Evolutionary conservation across 169 alveolate species (phyloP).

Genomic region (Plasmodium knowlesi): DNA sequence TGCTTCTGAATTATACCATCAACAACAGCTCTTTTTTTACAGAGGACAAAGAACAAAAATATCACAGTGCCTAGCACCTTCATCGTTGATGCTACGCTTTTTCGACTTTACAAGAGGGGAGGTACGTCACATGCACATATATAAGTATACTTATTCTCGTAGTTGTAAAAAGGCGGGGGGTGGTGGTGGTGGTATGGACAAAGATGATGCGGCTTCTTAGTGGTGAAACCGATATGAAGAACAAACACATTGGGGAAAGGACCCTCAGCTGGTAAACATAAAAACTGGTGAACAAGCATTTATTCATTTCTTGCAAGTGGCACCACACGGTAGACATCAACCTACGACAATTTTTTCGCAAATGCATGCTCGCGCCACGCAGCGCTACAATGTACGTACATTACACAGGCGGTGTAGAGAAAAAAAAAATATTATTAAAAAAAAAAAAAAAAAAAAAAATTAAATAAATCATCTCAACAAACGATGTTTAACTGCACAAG

Average conservation of each 20-base stretch:
- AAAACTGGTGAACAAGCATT: background rate
- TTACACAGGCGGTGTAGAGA: background rate
- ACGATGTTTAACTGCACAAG: background rate
- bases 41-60: constrained; percentile 23
- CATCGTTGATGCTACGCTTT: constrained; percentile 8
- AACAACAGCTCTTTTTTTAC: constrained; percentile 14
- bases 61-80: background rate
- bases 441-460: background rate
- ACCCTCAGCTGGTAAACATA: background rate
- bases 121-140: background rate
- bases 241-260: background rate
- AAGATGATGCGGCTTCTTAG: background rate
- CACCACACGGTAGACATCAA: background rate
- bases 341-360: background rate
- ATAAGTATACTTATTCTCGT: background rate
- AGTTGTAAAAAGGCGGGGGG: background rate
- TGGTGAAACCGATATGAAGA: background rate
- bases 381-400: background rate
- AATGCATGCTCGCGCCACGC: background rate
- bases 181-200: background rate
- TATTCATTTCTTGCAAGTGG: background rate
- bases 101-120: background rate
- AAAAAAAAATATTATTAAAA: background rate
- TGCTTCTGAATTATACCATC: constrained; percentile 23
- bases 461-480: background rate